These are phyloP conservation scores for Chionographis japonica DNA, from an alignment of 106 monocot species.

Conservation along the genomic window DNA sequence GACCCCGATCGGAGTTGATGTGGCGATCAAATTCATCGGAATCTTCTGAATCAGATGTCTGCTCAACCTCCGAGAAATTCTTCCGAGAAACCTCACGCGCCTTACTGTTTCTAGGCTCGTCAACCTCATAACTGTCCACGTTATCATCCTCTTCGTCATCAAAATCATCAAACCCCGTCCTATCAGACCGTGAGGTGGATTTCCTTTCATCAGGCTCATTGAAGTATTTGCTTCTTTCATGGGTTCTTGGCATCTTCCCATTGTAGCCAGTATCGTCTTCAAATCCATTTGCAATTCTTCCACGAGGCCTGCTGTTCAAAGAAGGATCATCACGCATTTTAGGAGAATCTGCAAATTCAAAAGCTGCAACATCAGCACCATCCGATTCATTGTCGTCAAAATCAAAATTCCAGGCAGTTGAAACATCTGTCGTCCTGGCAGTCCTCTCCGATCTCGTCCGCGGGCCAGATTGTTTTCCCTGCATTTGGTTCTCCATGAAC, in stretches of 20 bases:
- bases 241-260: slow-evolving; percentile 3
- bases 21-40: slow-evolving; percentile 21
- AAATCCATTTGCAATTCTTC: slow-evolving; percentile 18
- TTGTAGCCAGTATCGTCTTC: slow-evolving; percentile 16
- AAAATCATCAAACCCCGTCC: slow-evolving; percentile 90
- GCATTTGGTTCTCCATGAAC: slow-evolving; percentile 50
- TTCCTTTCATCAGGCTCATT: slow-evolving; percentile 26
- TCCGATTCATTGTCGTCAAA: slow-evolving; percentile 98
- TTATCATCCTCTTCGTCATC: slow-evolving; percentile 94
- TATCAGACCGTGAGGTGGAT: slow-evolving; percentile 5
- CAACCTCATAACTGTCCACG: slow-evolving; percentile 80
- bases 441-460: slow-evolving; percentile 20
- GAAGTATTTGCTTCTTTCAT: slow-evolving; percentile 22
- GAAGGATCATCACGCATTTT: slow-evolving; percentile 19
- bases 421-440: slow-evolving; percentile 42
- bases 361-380: slow-evolving; percentile 98
- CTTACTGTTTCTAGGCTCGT: slow-evolving; percentile 20
- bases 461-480: slow-evolving; percentile 26
- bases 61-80: slow-evolving; percentile 60
- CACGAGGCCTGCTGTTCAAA: slow-evolving; percentile 12
- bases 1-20: slow-evolving; percentile 9
- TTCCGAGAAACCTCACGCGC: slow-evolving; percentile 23
- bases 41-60: slow-evolving; percentile 49
- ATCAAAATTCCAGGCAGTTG: slow-evolving; percentile 93
- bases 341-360: slow-evolving; percentile 89